Evolutionary conservation across 805 yeast genomes (phyloP).

Genomic region (Ogataea degrootiae): DNA sequence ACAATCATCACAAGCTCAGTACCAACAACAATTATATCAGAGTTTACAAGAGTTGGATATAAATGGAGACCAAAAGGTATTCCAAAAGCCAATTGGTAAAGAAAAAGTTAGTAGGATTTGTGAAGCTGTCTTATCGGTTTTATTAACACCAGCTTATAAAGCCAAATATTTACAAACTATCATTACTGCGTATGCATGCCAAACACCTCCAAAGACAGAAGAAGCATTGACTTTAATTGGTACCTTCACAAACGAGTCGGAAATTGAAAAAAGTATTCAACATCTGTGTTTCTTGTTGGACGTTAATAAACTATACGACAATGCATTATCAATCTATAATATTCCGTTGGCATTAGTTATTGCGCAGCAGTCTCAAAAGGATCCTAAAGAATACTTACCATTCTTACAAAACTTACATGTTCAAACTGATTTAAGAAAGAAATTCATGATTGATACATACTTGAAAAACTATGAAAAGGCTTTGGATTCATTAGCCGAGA

Average conservation of each 20-base stretch:
- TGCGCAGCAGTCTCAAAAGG: slow-evolving; percentile 96
- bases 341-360: slow-evolving; percentile 73
- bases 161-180: slow-evolving; percentile 66
- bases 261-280: slow-evolving; percentile 58
- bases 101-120: slow-evolving; percentile 73
- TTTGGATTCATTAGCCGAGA: slow-evolving; percentile 53
- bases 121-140: slow-evolving; percentile 56
- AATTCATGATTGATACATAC: slow-evolving; percentile 74
- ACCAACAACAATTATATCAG: slow-evolving; percentile 4
- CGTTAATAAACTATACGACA: slow-evolving; percentile 73
- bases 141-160: slow-evolving; percentile 47
- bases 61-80: background rate
- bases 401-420: slow-evolving; percentile 76
- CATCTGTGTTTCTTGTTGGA: slow-evolving; percentile 90
- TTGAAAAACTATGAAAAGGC: slow-evolving; percentile 69
- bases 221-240: slow-evolving; percentile 69
- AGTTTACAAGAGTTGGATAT: background rate
- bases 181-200: slow-evolving; percentile 89
- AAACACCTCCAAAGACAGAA: slow-evolving; percentile 77
- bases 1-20: slow-evolving; percentile 4
- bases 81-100: slow-evolving; percentile 15
- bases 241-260: slow-evolving; percentile 40
- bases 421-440: slow-evolving; percentile 60
- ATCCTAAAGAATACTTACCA: slow-evolving; percentile 95
- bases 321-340: slow-evolving; percentile 78